Evolutionary conservation across 768 basidiomycete species (phyloP).

Genomic region (Melanogaster broomeanus): DNA sequence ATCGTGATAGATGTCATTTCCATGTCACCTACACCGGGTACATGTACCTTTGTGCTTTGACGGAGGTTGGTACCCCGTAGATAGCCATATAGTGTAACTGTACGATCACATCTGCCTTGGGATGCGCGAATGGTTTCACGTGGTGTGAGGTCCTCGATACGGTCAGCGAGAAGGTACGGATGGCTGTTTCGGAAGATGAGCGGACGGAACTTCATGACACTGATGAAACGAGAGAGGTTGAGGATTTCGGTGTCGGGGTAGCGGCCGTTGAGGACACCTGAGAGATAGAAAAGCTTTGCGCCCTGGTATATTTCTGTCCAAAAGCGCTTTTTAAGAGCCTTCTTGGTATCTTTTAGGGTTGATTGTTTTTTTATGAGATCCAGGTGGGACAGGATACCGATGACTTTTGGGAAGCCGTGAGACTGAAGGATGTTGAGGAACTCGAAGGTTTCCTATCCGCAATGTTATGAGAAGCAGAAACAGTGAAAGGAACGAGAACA

Average conservation of each 20-base stretch:
- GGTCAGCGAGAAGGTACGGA: constrained; percentile 92
- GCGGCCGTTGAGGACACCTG: constrained; percentile 94
- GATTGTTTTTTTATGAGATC: constrained; percentile 94
- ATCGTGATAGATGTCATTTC: constrained; percentile 69
- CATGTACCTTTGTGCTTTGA: constrained; percentile 77
- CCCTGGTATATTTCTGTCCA: constrained; percentile 99
- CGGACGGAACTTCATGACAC: constrained; percentile 98
- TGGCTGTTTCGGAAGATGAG: constrained; percentile 94
- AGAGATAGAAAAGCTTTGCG: constrained; percentile 97
- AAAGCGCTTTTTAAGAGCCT: constrained; percentile 94
- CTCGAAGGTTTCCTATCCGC: constrained; percentile 90
- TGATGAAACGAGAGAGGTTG: constrained; percentile 94
- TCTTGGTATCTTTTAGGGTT: constrained; percentile 87
- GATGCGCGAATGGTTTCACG: constrained; percentile 76
- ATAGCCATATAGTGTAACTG: constrained; percentile 92
- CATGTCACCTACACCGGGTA: constrained; percentile 94
- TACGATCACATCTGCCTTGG: constrained; percentile 92
- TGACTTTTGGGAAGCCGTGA: constrained; percentile 98
- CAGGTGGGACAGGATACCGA: constrained; percentile 93
- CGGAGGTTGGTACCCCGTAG: constrained; percentile 87
- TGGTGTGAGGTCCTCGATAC: constrained; percentile 92
- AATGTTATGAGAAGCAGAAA: background rate
- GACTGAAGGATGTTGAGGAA: constrained; percentile 96
- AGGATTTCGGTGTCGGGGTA: constrained; percentile 97
- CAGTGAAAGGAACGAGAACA: constrained; percentile 18